Conservation (phyloP, 140 eudicot species). For the Flaveria floridana region DNA sequence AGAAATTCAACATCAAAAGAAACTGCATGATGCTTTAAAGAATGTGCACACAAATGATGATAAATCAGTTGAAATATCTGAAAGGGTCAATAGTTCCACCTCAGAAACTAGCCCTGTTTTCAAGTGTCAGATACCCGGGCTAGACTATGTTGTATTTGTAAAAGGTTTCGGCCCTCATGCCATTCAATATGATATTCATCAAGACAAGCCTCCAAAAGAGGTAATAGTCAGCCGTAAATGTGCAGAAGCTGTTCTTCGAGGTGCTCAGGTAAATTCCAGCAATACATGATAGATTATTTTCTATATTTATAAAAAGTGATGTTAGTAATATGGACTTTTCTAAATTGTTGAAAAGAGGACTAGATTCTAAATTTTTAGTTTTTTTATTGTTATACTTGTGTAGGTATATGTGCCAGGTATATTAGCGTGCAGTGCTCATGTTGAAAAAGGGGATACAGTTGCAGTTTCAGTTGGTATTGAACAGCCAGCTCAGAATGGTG, state of each 20-base stretch:
- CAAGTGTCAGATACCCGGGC: conserved; percentile 76
- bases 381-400: conserved; percentile 22
- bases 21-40: conserved; percentile 25
- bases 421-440: conserved; percentile 97
- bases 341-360: neutral
- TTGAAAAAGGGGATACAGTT: conserved; percentile 80
- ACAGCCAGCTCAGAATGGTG: conserved; percentile 65
- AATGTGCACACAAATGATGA: conserved; percentile 19
- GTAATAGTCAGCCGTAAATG: conserved; percentile 94
- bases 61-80: conserved; percentile 26
- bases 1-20: conserved; percentile 44
- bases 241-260: conserved; percentile 99
- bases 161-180: conserved; percentile 93
- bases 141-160: conserved; percentile 81
- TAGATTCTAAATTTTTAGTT: neutral
- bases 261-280: conserved; percentile 72
- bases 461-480: conserved; percentile 96
- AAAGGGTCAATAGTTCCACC: conserved; percentile 22
- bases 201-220: conserved; percentile 69
- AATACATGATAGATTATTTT: neutral
- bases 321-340: neutral
- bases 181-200: conserved; percentile 50
- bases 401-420: conserved; percentile 98
- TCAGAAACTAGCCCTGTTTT: conserved; percentile 34
- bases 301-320: neutral